Evolutionary conservation across 441 rosid genomes (phyloP), one percentile per base, ranked within the genome.

Genomic region (Erysimum pusillum): DNA sequence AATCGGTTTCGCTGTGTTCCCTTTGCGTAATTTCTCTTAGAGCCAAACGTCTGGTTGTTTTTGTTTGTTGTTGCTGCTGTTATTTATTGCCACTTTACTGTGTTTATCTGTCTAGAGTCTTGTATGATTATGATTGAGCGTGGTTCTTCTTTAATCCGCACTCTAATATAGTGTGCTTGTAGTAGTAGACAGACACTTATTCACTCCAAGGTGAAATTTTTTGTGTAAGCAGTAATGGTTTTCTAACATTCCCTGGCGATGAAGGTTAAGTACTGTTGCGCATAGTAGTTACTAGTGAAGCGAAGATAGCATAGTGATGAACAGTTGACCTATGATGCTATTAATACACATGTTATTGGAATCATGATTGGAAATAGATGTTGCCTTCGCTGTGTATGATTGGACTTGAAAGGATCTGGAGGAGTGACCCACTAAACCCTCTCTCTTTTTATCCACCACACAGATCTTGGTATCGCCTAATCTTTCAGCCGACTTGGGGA

Each of bases 101-200:
- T 69, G 75, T 44, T 77, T 41, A 77, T 77, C 73, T 71, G 51
- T 76, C 59, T 22, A 76, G 67, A 69, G 75, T 77, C 57, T 64
- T 71, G 62, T 64, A 56, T 64, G 68, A 32, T 71, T 71, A 51
- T 65, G 76, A 52, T 65, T n/a, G 68, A 65, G 58, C 39, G 57
- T 59, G 63, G 39, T 49, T 65, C 63, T 49, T 46, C 54, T 57
- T 59, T 58, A 42, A 34, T 34, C 32, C 48, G 57, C 63, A 52
- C 42, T 52, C 57, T 61, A 34, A 53, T 51, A 7, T 36, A 44
- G 65, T 60, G 68, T n/a, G 68, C 57, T 41, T 76, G 64, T 61
- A 41, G 18, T 76, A 68, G 57, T 53, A 12, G 28, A 62, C 75
- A 12, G 28, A 62, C 75, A 61, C 38, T 60, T 38, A 17, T 62